Conservation (phyloP, 129 eudicot genomes). For the Erigeron canadensis region DNA sequence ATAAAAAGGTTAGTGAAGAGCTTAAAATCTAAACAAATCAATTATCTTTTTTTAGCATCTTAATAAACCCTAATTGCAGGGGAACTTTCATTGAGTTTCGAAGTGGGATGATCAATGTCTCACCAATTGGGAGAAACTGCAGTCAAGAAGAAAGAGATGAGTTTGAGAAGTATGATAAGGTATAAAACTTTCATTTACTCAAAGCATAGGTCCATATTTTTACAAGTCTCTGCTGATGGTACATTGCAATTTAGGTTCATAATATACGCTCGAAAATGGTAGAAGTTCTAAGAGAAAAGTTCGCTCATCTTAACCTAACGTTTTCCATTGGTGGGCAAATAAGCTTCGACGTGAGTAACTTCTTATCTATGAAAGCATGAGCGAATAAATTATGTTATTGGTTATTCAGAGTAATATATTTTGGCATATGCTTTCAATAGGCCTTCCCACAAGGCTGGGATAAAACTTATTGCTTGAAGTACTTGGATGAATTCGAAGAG, state of each 20-base stretch:
- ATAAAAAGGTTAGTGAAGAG: slow-evolving; percentile 66
- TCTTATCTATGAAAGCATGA: slow-evolving; percentile 15
- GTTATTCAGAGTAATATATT: neutral
- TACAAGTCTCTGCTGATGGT: neutral
- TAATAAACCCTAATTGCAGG: slow-evolving; percentile 38
- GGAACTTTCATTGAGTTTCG: slow-evolving; percentile 98
- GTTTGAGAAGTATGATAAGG: slow-evolving; percentile 94
- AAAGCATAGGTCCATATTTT: neutral
- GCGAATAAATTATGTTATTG: neutral
- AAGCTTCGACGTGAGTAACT: slow-evolving; percentile 84
- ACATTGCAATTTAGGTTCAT: slow-evolving; percentile 55
- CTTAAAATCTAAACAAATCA: slow-evolving; percentile 1
- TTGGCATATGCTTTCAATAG: slow-evolving; percentile 33
- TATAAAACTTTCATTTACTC: slow-evolving; percentile 30
- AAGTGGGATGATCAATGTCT: slow-evolving; percentile 95
- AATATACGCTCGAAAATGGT: slow-evolving; percentile 83
- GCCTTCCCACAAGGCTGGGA: slow-evolving; percentile 99
- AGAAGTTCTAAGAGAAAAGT: slow-evolving; percentile 77
- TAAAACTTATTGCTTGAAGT: slow-evolving; percentile 89
- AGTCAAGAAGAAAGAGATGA: slow-evolving; percentile 98
- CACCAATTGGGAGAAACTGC: slow-evolving; percentile 98
- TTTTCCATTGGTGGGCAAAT: slow-evolving; percentile 97
- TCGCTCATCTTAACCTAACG: slow-evolving; percentile 78
- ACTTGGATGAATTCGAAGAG: slow-evolving; percentile 76
- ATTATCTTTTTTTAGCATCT: slow-evolving; percentile 4